These are phyloP conservation scores for Pharus latifolius DNA, from an alignment of 176 grass and related monocot species.

Conservation along the genomic window DNA sequence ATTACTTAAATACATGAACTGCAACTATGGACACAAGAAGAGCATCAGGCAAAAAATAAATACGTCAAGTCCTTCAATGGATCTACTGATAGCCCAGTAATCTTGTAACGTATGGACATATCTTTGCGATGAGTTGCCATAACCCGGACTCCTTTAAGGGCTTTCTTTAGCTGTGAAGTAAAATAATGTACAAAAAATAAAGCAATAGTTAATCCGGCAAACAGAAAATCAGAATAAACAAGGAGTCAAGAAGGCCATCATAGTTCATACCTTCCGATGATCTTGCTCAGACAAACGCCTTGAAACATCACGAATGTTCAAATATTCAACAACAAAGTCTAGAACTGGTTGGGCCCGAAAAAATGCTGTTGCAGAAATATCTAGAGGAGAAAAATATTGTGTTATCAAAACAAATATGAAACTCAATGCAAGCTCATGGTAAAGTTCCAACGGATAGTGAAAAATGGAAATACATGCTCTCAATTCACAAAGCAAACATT, in stretches of 20 bases:
- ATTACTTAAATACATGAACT: neutral
- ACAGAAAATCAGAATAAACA: neutral
- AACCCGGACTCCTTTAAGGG: constrained; percentile 49
- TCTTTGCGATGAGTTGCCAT: constrained; percentile 38
- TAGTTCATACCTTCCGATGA: constrained; percentile 27
- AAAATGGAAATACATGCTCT: neutral
- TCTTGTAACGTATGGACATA: constrained; percentile 38
- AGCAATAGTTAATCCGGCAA: neutral
- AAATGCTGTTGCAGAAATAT: constrained; percentile 77
- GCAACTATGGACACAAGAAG: neutral
- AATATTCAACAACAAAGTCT: constrained; percentile 27
- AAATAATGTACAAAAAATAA: neutral
- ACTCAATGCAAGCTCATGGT: too few species aligned
- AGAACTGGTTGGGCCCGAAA: constrained; percentile 41
- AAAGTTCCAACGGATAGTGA: neutral
- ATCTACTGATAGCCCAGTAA: constrained; percentile 41
- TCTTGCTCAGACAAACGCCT: constrained; percentile 38
- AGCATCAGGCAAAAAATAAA: neutral
- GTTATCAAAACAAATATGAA: neutral
- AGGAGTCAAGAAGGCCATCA: neutral
- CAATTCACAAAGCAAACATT: neutral
- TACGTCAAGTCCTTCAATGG: constrained; percentile 45
- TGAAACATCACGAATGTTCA: constrained; percentile 27
- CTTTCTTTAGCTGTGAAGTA: constrained; percentile 58
- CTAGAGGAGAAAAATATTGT: constrained; percentile 16